phyloP scores from a whole-genome alignment of 192 early-diverging fungal genomes.

The Coemansia sp. region DNA sequence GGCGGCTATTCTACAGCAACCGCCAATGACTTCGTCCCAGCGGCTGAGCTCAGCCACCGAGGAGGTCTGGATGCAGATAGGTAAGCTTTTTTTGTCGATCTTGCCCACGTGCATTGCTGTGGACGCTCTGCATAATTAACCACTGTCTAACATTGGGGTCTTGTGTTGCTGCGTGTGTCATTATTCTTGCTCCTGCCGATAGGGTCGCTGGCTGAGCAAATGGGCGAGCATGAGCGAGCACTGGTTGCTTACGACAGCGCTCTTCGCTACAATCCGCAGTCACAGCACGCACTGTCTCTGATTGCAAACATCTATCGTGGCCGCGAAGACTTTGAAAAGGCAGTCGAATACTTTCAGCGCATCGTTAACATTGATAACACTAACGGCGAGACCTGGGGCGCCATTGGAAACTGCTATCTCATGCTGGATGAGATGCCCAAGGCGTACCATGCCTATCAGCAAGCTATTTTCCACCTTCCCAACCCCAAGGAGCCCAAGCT shows the following conservation, averaged over 20 bases:
- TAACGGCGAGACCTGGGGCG: constrained; percentile 95
- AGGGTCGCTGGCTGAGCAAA: constrained; percentile 65
- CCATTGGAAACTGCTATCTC: constrained; percentile 91
- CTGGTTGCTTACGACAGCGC: constrained; percentile 83
- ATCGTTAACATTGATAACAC: constrained; percentile 76
- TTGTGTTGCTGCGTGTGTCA: not conserved
- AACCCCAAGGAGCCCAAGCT: constrained; percentile 97
- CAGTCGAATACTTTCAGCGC: constrained; percentile 89
- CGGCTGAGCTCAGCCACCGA: constrained; percentile 45
- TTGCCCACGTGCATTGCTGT: not conserved
- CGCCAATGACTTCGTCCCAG: constrained; percentile 32
- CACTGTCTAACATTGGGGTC: not conserved
- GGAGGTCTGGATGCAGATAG: constrained; percentile 50
- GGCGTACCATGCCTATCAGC: constrained; percentile 94
- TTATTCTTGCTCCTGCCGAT: not conserved
- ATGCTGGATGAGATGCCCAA: constrained; percentile 94
- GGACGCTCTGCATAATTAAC: not conserved
- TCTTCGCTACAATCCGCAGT: constrained; percentile 92
- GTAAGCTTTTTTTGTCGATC: constrained; percentile 12
- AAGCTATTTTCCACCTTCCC: constrained; percentile 87
- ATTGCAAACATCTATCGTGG: constrained; percentile 81
- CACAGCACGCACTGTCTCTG: constrained; percentile 72
- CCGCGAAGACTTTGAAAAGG: constrained; percentile 79
- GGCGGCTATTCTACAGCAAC: constrained; percentile 14
- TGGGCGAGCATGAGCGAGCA: constrained; percentile 84